phyloP scores from a whole-genome alignment of 768 basidiomycete genomes.

The Peribolospora kevripleyi region DNA sequence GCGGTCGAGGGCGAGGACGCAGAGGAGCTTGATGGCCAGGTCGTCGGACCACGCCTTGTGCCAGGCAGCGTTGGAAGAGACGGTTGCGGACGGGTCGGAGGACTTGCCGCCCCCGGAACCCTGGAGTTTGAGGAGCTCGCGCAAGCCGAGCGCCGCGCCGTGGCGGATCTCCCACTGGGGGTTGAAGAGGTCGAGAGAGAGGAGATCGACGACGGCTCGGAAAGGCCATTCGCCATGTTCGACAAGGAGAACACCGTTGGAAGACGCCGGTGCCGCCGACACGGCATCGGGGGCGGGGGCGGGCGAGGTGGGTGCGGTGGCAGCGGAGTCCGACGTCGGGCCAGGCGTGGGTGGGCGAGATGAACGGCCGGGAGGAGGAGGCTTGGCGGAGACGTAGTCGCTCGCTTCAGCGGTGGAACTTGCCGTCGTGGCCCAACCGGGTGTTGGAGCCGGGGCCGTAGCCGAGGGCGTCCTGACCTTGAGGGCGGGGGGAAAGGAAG shows the following conservation, averaged over 20 bases:
- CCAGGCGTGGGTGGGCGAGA: no score
- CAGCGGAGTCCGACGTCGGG: no score
- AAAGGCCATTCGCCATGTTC: slow-evolving; percentile 15
- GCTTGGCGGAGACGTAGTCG: no score
- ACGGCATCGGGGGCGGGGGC: no score
- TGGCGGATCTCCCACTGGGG: slow-evolving; percentile 82
- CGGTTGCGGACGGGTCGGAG: not conserved
- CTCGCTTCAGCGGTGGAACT: no score
- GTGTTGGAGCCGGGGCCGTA: no score
- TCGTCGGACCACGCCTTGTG: slow-evolving; percentile 81
- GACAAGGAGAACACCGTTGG: slow-evolving; percentile 1
- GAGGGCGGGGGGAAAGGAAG: not conserved
- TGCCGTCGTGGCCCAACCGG: no score
- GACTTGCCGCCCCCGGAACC: slow-evolving; percentile 50
- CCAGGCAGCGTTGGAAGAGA: slow-evolving; percentile 3
- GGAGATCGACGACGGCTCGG: slow-evolving; percentile 40
- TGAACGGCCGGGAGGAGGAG: no score
- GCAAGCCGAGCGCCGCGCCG: slow-evolving; percentile 70
- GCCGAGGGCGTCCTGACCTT: not conserved
- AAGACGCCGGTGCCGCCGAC: no score
- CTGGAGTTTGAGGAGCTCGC: slow-evolving; percentile 65
- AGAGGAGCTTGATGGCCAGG: slow-evolving; percentile 58
- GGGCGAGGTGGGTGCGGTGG: no score
- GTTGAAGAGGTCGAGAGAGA: slow-evolving; percentile 60
- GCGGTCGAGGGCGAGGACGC: slow-evolving; percentile 80